Conservation (phyloP, 2,329 filamentous ascomycete genomes). For the Botrytis medusae region DNA sequence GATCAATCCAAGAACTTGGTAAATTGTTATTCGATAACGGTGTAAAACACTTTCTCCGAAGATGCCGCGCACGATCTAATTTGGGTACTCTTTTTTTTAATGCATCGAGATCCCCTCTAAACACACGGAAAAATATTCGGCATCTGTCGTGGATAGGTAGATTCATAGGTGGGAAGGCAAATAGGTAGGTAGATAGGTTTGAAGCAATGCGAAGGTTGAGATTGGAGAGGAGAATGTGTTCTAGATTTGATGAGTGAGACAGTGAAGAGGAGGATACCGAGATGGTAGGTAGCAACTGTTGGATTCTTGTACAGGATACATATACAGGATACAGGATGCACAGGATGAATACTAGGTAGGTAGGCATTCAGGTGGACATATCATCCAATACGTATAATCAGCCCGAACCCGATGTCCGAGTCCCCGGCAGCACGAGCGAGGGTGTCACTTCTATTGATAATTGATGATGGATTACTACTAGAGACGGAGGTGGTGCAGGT, state of each 20-base stretch:
- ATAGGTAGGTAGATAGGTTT: background rate
- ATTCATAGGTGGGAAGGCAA: background rate
- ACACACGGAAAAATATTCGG: background rate
- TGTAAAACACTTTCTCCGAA: background rate
- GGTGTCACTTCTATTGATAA: background rate
- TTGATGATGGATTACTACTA: background rate
- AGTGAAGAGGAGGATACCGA: background rate
- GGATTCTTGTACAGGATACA: background rate
- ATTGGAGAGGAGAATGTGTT: background rate
- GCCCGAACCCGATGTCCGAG: slow-evolving; percentile 2
- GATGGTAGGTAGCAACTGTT: background rate
- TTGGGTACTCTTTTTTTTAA: background rate
- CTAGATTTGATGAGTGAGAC: background rate
- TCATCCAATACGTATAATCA: background rate
- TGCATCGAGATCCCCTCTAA: background rate
- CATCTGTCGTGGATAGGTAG: background rate
- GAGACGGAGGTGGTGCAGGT: background rate
- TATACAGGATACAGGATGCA: background rate
- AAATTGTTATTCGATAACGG: background rate
- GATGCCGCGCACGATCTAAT: background rate
- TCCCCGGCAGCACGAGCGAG: slow-evolving; percentile 3
- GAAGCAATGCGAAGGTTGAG: background rate
- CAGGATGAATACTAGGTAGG: background rate
- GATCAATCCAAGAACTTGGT: background rate
- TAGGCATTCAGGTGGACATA: background rate